Base-by-base conservation (phyloP, 257 asterid genomes). In the Solanum verrucosum region DNA sequence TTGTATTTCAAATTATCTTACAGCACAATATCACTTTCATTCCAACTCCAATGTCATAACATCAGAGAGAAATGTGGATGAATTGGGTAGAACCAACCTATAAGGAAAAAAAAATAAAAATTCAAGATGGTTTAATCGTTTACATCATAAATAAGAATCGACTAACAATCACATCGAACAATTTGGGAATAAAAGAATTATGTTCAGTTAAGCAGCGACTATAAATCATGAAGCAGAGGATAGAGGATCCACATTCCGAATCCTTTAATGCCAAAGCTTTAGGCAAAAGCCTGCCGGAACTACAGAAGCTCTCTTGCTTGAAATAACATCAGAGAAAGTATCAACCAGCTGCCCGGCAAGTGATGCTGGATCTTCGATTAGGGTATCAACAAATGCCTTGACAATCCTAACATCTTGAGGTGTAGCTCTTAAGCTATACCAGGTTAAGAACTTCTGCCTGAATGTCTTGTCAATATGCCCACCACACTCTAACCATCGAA, bases 351-450 rank as follows among this genome's bases (percentile, higher is more conserved):
- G 99, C 34, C 90, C 99, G 0, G 99, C 99, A 40, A 97, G 97
- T 20, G 98, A 93, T 7, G 89, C 94, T 0, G 98, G 98, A 90
- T 97, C 98, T 84, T 97, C 98, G 37, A 91, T 89, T 12, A 97
- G 92, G 2, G 96, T 92, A 85, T 95, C 98, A 1, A 95, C 90
- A 46, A 95, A 96, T 46, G 92, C 98, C 83, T 92, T 95, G 84
- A 96, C 98, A n/a, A 97, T 78, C 56, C 96, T 87, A 23, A 92
- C 93, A 89, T 95, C 96, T 87, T 91, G 95, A n/a, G 94, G 87
- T 0, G 93, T 89, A 15, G 99, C 99, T 87, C 97, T 93, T 93
- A 97, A 81, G 91, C 98, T 93, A 92, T 97, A 97, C 99, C 99
- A 97, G 1, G 99, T 97, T 93, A 97, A 90, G 89, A 97, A 97